Evolutionary conservation across 1,139 yeast genomes (phyloP).

Genomic region (Lodderomyces theae): DNA sequence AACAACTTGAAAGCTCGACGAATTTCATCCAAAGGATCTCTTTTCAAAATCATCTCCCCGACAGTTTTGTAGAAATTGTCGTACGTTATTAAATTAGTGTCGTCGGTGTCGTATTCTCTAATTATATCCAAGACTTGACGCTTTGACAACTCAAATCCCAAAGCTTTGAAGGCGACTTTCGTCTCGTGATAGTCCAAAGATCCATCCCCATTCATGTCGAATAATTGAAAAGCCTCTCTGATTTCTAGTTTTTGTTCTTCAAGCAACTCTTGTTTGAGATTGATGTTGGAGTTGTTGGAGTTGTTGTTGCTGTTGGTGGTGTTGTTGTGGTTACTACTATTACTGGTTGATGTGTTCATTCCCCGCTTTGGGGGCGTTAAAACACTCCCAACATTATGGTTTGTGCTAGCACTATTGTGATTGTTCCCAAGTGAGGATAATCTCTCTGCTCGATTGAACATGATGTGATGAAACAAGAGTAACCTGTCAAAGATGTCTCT

Average conservation of each 20-base stretch:
- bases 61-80: slow-evolving; percentile 81
- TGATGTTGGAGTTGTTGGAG: slow-evolving; percentile 6
- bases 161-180: slow-evolving; percentile 88
- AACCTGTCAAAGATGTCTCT: too few relatives aligned
- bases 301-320: too few relatives aligned
- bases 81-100: slow-evolving; percentile 67
- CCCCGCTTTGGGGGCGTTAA: slow-evolving; percentile 8
- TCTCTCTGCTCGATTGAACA: slow-evolving; percentile 8
- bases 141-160: slow-evolving; percentile 85
- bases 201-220: slow-evolving; percentile 92
- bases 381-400: neutral
- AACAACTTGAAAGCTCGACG: slow-evolving; percentile 85
- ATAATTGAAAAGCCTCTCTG: slow-evolving; percentile 86
- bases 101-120: slow-evolving; percentile 78
- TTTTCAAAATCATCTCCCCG: slow-evolving; percentile 70
- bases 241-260: slow-evolving; percentile 93
- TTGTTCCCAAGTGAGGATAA: slow-evolving; percentile 6
- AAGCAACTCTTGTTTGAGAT: slow-evolving; percentile 60
- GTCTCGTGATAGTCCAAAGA: slow-evolving; percentile 87
- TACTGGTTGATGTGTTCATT: slow-evolving; percentile 2
- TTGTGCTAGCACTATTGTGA: slow-evolving; percentile 2
- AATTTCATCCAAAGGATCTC: slow-evolving; percentile 94
- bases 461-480: neutral
- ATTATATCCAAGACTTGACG: slow-evolving; percentile 78
- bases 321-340: slow-evolving; percentile 5